A percentile compares a stretch with the other conserved stretches of the same genome.
Conservation (phyloP, 345 rosid genomes). For the rapeseed (Brassica napus) region Da-Ae NC_063439.1:23215501-23216000, state of each 20-base stretch:
- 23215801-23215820: constrained; percentile 18
- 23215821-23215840: constrained; percentile 16
- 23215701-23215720: constrained; percentile 36
- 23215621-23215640: constrained; percentile 26
- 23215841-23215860: constrained; percentile 24
- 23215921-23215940: not conserved
- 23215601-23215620: constrained; percentile 32
- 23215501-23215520: constrained; percentile 14
- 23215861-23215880: constrained; percentile 15
- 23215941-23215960: not conserved
- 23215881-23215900: constrained; percentile 22
- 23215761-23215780: constrained; percentile 3
- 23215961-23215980: not conserved
- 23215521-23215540: constrained; percentile 68
- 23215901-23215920: not conserved
- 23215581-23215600: constrained; percentile 67
- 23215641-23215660: constrained; percentile 6
- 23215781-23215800: not conserved
- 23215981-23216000: not conserved
- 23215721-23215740: constrained; percentile 20
- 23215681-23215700: constrained; percentile 39
- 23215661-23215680: constrained; percentile 27
- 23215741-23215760: constrained; percentile 17
- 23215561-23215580: constrained; percentile 72
- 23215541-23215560: constrained; percentile 56